These are phyloP conservation scores for Microdochium nivale DNA, from an alignment of 2,329 filamentous ascomycete genomes.

Conservation along the genomic window DNA sequence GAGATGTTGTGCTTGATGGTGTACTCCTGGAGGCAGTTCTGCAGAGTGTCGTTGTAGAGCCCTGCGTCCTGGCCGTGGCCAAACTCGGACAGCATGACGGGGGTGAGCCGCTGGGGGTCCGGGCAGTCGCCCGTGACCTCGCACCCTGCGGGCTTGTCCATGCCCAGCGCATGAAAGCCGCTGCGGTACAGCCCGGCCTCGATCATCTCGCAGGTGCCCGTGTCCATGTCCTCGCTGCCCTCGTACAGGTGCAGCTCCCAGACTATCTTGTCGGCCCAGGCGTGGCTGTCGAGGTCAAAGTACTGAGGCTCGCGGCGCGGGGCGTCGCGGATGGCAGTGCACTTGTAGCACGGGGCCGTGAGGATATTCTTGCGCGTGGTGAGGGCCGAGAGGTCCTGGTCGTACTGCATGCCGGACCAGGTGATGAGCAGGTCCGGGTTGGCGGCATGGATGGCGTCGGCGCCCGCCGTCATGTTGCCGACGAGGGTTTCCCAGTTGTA, in stretches of 20 bases:
- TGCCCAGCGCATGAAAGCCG: slow-evolving; percentile 37
- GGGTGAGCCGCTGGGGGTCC: slow-evolving; percentile 29
- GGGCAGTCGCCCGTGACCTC: slow-evolving; percentile 26
- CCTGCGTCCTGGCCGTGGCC: slow-evolving; percentile 32
- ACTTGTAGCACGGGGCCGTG: slow-evolving; percentile 31
- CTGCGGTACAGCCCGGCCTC: slow-evolving; percentile 38
- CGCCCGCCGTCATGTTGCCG: slow-evolving; percentile 32
- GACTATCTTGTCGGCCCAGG: slow-evolving; percentile 38
- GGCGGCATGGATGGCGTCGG: slow-evolving; percentile 30
- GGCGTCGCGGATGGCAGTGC: slow-evolving; percentile 31
- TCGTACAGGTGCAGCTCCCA: slow-evolving; percentile 36
- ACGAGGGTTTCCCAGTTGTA: slow-evolving; percentile 39
- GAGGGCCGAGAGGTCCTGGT: slow-evolving; percentile 34
- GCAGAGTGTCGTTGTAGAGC: slow-evolving; percentile 33
- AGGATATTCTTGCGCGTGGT: slow-evolving; percentile 29
- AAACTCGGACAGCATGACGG: slow-evolving; percentile 38
- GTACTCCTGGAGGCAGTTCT: slow-evolving; percentile 35
- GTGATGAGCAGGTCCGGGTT: slow-evolving; percentile 37
- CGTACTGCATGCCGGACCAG: slow-evolving; percentile 39
- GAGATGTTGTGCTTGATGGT: slow-evolving; percentile 33
- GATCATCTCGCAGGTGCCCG: slow-evolving; percentile 36
- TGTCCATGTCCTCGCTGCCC: slow-evolving; percentile 31
- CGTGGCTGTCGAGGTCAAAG: slow-evolving; percentile 34
- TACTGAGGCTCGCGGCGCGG: slow-evolving; percentile 30
- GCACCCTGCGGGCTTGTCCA: slow-evolving; percentile 30